Evolutionary conservation across 192 early-diverging fungal genomes (phyloP).

Genomic region (Coemansia nantahalensis): DNA sequence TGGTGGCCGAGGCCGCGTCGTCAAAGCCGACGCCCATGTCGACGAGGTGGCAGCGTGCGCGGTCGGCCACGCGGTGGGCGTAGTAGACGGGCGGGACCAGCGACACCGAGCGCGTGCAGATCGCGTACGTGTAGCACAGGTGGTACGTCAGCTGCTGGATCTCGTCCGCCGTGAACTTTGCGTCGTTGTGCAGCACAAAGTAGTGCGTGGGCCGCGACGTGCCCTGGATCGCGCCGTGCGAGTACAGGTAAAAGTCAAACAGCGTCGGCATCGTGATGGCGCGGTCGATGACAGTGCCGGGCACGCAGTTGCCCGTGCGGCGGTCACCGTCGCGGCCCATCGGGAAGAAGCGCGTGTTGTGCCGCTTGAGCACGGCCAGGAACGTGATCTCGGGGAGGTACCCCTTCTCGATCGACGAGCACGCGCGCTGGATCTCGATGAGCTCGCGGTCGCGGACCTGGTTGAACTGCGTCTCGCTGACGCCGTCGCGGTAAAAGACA

Average conservation of each 20-base stretch:
- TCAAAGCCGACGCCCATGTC: constrained; percentile 42
- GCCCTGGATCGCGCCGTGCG: constrained; percentile 90
- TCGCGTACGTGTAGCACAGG: constrained; percentile 86
- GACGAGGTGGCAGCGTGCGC: constrained; percentile 76
- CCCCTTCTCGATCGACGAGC: constrained; percentile 56
- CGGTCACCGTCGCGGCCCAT: constrained; percentile 60
- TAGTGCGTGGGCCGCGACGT: constrained; percentile 92
- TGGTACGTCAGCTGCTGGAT: constrained; percentile 86
- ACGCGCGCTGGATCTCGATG: constrained; percentile 65
- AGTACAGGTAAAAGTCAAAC: constrained; percentile 86
- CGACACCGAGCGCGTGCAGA: constrained; percentile 83
- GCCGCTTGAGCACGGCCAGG: constrained; percentile 73
- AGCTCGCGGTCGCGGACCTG: constrained; percentile 77
- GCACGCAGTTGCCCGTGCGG: constrained; percentile 71
- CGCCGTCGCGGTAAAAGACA: constrained; percentile 87
- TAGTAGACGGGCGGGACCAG: constrained; percentile 92
- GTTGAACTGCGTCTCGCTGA: constrained; percentile 83
- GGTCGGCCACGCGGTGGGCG: constrained; percentile 83
- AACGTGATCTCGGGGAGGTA: constrained; percentile 82
- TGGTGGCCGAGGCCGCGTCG: constrained; percentile 25
- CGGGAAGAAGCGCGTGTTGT: constrained; percentile 79
- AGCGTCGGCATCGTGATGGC: constrained; percentile 73
- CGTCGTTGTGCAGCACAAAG: constrained; percentile 86
- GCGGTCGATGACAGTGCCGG: constrained; percentile 80
- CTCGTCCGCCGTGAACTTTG: constrained; percentile 71